Evolutionary conservation across 805 yeast genomes (phyloP).

Genomic region (Starmerella vaccinii): DNA sequence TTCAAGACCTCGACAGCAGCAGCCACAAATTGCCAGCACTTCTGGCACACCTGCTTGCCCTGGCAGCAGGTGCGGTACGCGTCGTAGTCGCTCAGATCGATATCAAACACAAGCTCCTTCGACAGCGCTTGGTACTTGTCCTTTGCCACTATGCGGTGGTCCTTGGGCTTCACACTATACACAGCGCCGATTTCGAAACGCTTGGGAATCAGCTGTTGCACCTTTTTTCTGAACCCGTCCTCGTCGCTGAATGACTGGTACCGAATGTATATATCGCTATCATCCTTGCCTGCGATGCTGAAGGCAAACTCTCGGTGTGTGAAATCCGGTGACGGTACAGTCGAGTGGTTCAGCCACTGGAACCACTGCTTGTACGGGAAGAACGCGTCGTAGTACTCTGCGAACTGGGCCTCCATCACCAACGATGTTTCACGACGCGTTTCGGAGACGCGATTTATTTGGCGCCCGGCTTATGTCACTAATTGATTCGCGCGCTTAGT

Average conservation of each 20-base stretch:
- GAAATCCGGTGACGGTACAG: conserved; percentile 62
- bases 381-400: conserved; percentile 32
- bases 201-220: conserved; percentile 63
- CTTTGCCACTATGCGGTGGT: conserved; percentile 66
- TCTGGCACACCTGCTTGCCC: conserved; percentile 70
- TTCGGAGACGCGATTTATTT: neutral
- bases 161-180: conserved; percentile 77
- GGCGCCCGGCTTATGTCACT: neutral
- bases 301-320: conserved; percentile 88
- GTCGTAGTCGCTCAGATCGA: conserved; percentile 96
- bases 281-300: conserved; percentile 44
- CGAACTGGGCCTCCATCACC: conserved; percentile 10
- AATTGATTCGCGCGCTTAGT: neutral
- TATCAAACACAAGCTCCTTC: conserved; percentile 90
- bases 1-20: conserved; percentile 73
- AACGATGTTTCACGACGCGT: neutral
- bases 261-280: conserved; percentile 77
- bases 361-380: conserved; percentile 73
- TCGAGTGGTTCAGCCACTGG: conserved; percentile 83
- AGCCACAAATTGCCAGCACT: conserved; percentile 89
- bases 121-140: conserved; percentile 66
- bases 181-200: conserved; percentile 95
- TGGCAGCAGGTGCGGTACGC: conserved; percentile 86
- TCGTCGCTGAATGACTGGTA: conserved; percentile 62
- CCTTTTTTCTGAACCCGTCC: conserved; percentile 70